phyloP scores from a whole-genome alignment of 2,329 filamentous ascomycete genomes.

The Talaromyces piceae region DNA sequence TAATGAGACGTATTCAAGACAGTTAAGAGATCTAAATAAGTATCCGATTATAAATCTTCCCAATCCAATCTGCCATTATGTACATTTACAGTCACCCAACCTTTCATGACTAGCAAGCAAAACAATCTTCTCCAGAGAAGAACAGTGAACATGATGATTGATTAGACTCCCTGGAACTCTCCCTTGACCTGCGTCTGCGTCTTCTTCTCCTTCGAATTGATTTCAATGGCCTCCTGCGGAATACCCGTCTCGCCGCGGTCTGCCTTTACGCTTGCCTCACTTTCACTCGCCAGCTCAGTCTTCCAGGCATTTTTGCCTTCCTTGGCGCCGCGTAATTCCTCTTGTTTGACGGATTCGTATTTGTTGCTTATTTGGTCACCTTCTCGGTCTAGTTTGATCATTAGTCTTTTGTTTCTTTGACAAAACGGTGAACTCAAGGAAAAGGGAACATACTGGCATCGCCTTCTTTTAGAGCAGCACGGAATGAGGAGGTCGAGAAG shows the following conservation, averaged over 20 bases:
- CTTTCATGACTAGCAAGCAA: too few species aligned
- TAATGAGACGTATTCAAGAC: too few species aligned
- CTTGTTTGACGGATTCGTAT: slow-evolving; percentile 54
- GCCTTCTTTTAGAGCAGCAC: background rate
- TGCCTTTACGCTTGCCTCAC: slow-evolving; percentile 65
- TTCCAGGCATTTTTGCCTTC: slow-evolving; percentile 68
- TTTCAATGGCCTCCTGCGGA: background rate
- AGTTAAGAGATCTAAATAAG: too few species aligned
- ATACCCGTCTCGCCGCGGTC: slow-evolving; percentile 44
- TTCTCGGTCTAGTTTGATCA: slow-evolving; percentile 28
- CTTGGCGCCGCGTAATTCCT: slow-evolving; percentile 44
- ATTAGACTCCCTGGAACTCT: too few species aligned
- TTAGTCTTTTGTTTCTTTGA: background rate
- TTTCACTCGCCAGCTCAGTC: slow-evolving; percentile 66
- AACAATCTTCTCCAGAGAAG: too few species aligned
- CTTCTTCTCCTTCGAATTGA: background rate
- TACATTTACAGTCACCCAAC: too few species aligned
- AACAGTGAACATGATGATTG: too few species aligned
- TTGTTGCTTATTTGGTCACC: slow-evolving; percentile 36
- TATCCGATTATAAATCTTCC: too few species aligned
- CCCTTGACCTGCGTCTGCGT: background rate
- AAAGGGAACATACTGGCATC: background rate
- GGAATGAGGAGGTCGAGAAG: background rate
- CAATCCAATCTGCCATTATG: too few species aligned
- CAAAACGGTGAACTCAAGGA: background rate